Base-by-base conservation (phyloP, 768 basidiomycete species). In the Psilocybe cyanescens region DNA sequence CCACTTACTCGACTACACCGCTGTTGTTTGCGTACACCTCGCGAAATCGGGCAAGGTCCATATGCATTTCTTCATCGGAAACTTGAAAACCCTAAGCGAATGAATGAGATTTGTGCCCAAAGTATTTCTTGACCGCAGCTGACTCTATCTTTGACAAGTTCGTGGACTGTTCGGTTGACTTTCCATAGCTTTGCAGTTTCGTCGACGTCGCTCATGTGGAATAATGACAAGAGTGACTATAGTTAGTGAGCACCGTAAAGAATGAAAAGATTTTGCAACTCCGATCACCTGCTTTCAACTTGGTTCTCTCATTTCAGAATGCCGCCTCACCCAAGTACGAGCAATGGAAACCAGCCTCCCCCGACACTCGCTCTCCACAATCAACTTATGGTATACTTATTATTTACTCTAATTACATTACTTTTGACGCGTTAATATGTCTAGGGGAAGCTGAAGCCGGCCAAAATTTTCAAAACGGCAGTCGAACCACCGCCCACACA, bases 101-200 rank as follows among this genome's bases (percentile, higher is more conserved):
- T 35, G 59, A 58, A 66, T 72, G 65, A 75, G 72, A 72, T 71
- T 52, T 45, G 59, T 49, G 59, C 60, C 17, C 50, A 59, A 66
- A 45, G 49, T 41, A 28, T 55, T 55, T 59, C 50, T 53, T 44
- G 59, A 61, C 63, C 44, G 63, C 49, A 47, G 72, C 83, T 78
- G 63, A 98, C 97, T 81, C 97, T 87, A 75, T 99, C 97, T 74
- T 89, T 87, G 64, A 96, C 94, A 55, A 99, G 88, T 77, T 99
- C 97, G 73, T 98, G 96, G 46, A 98, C 91, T 52, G 97, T 99
- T 69, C 94, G 80, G 76, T 95, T 95, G 64, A 99, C 95, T 71
- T 96, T 91, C 94, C 95, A 99, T 71, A 99, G 83, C 71, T 88
- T 89, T 60, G 95, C 91, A 62, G 89, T 85, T 74, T 94, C 92